Base-by-base conservation (phyloP, 2,329 filamentous ascomycete genomes). In the Parascedosporium putredinis region DNA sequence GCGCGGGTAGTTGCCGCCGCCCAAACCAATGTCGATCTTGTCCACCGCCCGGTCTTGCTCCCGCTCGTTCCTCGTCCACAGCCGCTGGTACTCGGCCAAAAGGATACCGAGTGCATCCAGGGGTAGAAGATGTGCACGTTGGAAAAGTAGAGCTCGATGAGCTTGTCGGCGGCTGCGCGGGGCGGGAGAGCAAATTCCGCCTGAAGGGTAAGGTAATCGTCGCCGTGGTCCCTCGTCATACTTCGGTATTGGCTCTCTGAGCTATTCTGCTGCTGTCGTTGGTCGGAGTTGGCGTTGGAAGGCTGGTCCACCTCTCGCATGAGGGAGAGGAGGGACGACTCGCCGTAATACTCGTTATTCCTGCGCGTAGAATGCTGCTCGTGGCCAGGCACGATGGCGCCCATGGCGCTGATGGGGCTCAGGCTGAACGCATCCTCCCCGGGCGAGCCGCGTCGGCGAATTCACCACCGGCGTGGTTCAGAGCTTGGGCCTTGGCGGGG, bases 71-170 rank as follows among this genome's bases (percentile, higher is more conserved):
- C 61, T 54, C 6, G 53, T 52, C 67, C 68, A 72, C 1, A 73
- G 55, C 29, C 59, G 64, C 27, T 64, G 55, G 44, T 71, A 71
- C 1, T 65, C 66, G 16, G 54, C 52, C 48, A 57, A 45, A 74
- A 73, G n/a, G 62, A 62, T 0, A 61, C 59, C 3, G 64, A 60
- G 55, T 72, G 64, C 47, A 73, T 66, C 50, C 71, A 67, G 0
- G 71, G 70, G 47, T 71, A 72, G 8, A 72, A 57, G 53, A 64
- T 69, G 51, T 66, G 66, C 1, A 72, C 58, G 7, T 61, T 55
- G 12, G 66, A 56, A 53, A 63, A 71, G 48, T 66, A 73, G 14
- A 60, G 59, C 4, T 62, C 53, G 3, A 72, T 36, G 1, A 72
- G 58, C 33, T 69, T 63, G 52, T 73, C 68, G 31, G 67, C 67